These are phyloP conservation scores for Mytilinidion resinicola DNA, from an alignment of 495 filamentous ascomycete genomes.

Conservation along the genomic window DNA sequence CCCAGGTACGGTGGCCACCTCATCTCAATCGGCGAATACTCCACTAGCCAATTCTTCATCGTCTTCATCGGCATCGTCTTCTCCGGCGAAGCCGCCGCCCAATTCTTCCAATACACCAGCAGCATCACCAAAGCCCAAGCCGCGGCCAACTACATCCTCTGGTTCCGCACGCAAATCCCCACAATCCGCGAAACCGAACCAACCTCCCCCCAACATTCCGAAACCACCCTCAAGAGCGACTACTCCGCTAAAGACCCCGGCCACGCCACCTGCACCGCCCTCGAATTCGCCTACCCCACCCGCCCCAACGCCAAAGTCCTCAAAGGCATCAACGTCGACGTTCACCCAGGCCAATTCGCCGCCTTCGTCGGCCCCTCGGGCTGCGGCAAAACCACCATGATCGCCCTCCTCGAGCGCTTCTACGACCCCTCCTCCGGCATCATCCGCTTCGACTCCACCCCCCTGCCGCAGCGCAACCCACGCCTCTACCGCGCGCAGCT, in stretches of 20 bases:
- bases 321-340: slow-evolving; percentile 10
- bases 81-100: slow-evolving; percentile 19
- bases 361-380: slow-evolving; percentile 29
- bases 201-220: slow-evolving; percentile 70
- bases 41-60: slow-evolving; percentile 22
- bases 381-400: slow-evolving; percentile 30
- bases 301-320: slow-evolving; percentile 5
- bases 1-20: slow-evolving; percentile 24
- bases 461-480: slow-evolving; percentile 13
- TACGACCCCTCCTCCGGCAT: slow-evolving; percentile 25
- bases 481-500: slow-evolving; percentile 12
- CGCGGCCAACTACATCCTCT: slow-evolving; percentile 21
- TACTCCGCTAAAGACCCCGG: background rate
- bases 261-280: slow-evolving; percentile 9
- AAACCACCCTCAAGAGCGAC: slow-evolving; percentile 53
- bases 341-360: slow-evolving; percentile 11
- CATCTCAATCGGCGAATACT: slow-evolving; percentile 20
- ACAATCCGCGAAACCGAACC: slow-evolving; percentile 64
- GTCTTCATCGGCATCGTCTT: slow-evolving; percentile 24
- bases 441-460: slow-evolving; percentile 20
- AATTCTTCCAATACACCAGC: slow-evolving; percentile 19
- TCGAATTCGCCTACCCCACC: slow-evolving; percentile 9
- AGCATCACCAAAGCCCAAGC: slow-evolving; percentile 19
- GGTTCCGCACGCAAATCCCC: slow-evolving; percentile 32
- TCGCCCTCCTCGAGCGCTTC: slow-evolving; percentile 27